These are phyloP conservation scores for Penicillium sp. DNA, from an alignment of 2,329 filamentous ascomycete genomes.

Conservation along the genomic window DNA sequence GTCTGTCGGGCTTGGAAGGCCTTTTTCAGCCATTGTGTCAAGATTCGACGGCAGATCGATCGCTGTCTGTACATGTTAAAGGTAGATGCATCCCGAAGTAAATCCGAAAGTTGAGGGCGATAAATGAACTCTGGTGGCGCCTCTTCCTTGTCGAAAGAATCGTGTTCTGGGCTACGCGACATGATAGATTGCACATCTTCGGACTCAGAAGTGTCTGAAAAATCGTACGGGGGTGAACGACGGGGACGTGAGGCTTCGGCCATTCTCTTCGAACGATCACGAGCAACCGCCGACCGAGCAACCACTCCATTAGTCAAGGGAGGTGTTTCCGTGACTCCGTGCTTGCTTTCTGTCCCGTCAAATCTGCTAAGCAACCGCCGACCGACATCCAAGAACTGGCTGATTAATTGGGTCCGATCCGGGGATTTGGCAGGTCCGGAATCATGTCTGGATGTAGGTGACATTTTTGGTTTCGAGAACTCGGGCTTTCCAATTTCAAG, in stretches of 20 bases:
- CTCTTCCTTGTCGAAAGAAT: constrained; percentile 25
- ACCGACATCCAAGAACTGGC: constrained; percentile 39
- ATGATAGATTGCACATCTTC: constrained; percentile 17
- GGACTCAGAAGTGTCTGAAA: constrained; percentile 22
- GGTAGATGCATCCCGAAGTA: constrained; percentile 50
- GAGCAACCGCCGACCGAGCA: constrained; percentile 28
- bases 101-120: constrained; percentile 49
- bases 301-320: constrained; percentile 24
- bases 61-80: constrained; percentile 45
- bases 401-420: constrained; percentile 37
- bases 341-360: constrained; percentile 24
- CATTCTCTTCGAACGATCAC: constrained; percentile 29
- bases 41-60: constrained; percentile 35
- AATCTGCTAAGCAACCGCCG: constrained; percentile 34
- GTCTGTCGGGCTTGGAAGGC: constrained; percentile 37
- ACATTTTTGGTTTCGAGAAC: constrained; percentile 26
- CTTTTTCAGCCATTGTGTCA: constrained; percentile 49
- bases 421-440: constrained; percentile 20
- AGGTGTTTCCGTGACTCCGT: constrained; percentile 8
- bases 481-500: constrained; percentile 36
- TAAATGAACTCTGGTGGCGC: constrained; percentile 43
- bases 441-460: constrained; percentile 12
- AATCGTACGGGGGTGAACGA: constrained; percentile 17
- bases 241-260: constrained; percentile 17
- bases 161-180: constrained; percentile 21